Base-by-base conservation (phyloP, 192 early-diverging fungal species). In the Powellomyces hirtus region DNA sequence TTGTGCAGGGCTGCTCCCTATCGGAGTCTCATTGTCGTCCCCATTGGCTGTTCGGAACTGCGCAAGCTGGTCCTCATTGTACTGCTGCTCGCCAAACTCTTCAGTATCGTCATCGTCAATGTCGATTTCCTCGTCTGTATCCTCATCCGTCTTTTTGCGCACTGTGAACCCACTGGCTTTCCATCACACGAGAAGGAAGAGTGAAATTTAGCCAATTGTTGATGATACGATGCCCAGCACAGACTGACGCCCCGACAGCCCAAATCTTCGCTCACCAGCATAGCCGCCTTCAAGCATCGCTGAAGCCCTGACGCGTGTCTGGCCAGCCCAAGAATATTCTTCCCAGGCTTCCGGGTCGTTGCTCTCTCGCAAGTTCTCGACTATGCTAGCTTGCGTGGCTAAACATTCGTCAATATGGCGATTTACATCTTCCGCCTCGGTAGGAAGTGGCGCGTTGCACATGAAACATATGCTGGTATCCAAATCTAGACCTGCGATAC, bases 311-410 rank as follows among this genome's bases (percentile, higher is more conserved):
- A 95, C 81, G 2, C 93, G 84, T 2, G 80, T 83, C 73, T 92
- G 85, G 1, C 94, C 93, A 0, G 86, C 89, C 91, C 92, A 94
- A 33, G 82, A 86, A 38, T 95, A 94, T 62, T 89, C 86, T 31
- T 92, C 89, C 40, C 59, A 31, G 49, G 56, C 38, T 29, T 46
- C 44, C 45, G 29, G 22, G 37, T 42, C 14, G 53, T 60, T 6
- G 46, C 26, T 14, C 36, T 30, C 63, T 60, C 29, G 66, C 59
- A 8, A 66, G 8, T 55, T 51, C 46, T 7, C 53, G 70, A 46
- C 63, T 29, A 37, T 38, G 45, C 34, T 68, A 11, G 33, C 27
- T 49, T 59, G 68, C 26, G 71, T 62, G 1, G 67, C 64, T 20
- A 95, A 73, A 60, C 93, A 95, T 1, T 64, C 59, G 57, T 95